Evolutionary conservation across 441 rosid species (phyloP).

Genomic region (Manihot esculenta): DNA sequence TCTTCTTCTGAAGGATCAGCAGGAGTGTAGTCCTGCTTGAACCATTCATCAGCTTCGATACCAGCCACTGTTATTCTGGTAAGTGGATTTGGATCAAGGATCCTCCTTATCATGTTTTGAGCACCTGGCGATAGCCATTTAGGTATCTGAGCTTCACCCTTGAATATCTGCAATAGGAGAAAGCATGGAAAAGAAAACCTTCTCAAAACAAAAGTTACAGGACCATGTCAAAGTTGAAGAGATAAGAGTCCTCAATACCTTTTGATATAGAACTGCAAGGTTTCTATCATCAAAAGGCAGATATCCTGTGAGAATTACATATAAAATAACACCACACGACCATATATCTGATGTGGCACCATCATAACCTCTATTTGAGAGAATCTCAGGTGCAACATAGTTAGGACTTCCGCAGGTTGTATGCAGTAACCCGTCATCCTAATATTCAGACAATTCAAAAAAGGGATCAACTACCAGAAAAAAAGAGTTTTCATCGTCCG

Average conservation of each 20-base stretch:
- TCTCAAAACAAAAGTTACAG: background rate
- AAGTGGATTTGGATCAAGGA: conserved; percentile 84
- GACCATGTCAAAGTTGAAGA: background rate
- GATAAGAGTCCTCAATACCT: conserved; percentile 42
- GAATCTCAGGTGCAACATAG: conserved; percentile 91
- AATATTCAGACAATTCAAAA: conserved; percentile 4
- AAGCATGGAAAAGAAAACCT: background rate
- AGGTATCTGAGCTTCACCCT: conserved; percentile 84
- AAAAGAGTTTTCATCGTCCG: background rate
- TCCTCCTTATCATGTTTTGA: conserved; percentile 62
- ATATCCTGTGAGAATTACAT: conserved; percentile 76
- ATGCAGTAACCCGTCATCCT: conserved; percentile 90
- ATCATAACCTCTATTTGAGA: conserved; percentile 85
- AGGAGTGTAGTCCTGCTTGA: conserved; percentile 62
- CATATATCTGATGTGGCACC: conserved; percentile 91
- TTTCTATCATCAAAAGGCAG: conserved; percentile 93
- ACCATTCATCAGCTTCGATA: conserved; percentile 83
- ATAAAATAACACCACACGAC: conserved; percentile 94
- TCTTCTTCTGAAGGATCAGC: conserved; percentile 70
- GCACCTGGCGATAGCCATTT: conserved; percentile 86
- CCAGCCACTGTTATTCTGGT: conserved; percentile 64
- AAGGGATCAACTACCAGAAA: background rate
- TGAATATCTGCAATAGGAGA: conserved; percentile 62
- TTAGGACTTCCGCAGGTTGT: conserved; percentile 97
- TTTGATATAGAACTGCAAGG: conserved; percentile 86